phyloP scores from a whole-genome alignment of 306 rosid species.

The Lathyrus sativus region DNA sequence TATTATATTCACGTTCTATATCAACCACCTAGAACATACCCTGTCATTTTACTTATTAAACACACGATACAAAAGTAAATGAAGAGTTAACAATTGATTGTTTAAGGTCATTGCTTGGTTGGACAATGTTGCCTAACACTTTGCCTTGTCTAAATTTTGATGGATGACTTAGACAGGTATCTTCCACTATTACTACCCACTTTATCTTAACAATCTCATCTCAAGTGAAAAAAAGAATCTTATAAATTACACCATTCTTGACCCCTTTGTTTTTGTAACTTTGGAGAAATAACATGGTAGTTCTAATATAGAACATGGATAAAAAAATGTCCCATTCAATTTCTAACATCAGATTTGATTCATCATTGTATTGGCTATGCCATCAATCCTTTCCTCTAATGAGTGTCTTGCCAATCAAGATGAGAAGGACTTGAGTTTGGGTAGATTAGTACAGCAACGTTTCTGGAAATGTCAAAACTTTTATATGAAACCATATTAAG shows the following conservation, averaged over 20 bases:
- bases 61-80: constrained; percentile 25
- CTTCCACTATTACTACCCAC: constrained; percentile 32
- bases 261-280: neutral
- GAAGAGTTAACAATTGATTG: constrained; percentile 18
- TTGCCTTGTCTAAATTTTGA: constrained; percentile 41
- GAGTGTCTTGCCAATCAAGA: neutral
- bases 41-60: constrained; percentile 20
- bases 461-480: neutral
- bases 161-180: constrained; percentile 35
- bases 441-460: neutral
- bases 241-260: neutral
- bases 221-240: neutral
- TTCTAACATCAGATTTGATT: neutral
- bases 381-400: constrained; percentile 2
- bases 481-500: neutral
- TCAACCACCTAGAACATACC: constrained; percentile 33
- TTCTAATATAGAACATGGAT: constrained; percentile 12
- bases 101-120: constrained; percentile 36
- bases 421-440: constrained; percentile 6
- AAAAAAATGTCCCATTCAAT: neutral
- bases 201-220: neutral
- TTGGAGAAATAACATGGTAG: neutral
- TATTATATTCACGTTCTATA: constrained; percentile 12
- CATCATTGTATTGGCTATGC: constrained; percentile 3
- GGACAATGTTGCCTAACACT: constrained; percentile 41